A percentile compares a stretch with the other conserved stretches of the same genome.
phyloP scores from a whole-genome alignment of 129 eudicot species.

The Scalesia atractyloides region DNA sequence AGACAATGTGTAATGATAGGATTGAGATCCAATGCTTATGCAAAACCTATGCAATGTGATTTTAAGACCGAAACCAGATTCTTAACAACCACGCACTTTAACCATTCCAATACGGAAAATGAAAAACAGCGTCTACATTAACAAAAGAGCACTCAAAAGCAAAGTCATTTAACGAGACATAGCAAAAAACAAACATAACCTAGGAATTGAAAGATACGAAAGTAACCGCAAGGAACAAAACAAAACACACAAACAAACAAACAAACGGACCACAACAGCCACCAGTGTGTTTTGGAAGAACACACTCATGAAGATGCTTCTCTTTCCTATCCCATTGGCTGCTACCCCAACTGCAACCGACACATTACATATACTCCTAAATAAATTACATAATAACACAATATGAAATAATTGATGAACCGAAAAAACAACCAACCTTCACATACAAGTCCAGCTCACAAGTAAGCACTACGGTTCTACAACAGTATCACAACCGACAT shows the following conservation, averaged over 20 bases:
- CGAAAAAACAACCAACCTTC: conserved; percentile 26
- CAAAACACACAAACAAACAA: not conserved
- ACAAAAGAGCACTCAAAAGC: conserved; percentile 17
- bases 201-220: not conserved
- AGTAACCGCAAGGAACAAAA: conserved; percentile 7
- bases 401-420: not conserved
- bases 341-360: conserved; percentile 17
- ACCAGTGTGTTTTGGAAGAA: conserved; percentile 11
- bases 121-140: conserved; percentile 15
- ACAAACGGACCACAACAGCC: conserved; percentile 4
- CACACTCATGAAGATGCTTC: conserved; percentile 33
- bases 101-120: too few species aligned
- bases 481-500: conserved; percentile 6
- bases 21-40: not conserved
- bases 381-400: not conserved
- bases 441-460: conserved; percentile 13
- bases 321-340: conserved; percentile 13
- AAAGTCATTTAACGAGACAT: conserved; percentile 22
- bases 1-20: not conserved
- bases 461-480: conserved; percentile 11
- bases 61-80: not conserved
- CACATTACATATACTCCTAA: not conserved
- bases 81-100: not conserved
- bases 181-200: conserved; percentile 24
- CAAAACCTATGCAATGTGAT: not conserved